Evolutionary conservation across 768 basidiomycete species (phyloP).

Genomic region (Lepiota subincarnata): DNA sequence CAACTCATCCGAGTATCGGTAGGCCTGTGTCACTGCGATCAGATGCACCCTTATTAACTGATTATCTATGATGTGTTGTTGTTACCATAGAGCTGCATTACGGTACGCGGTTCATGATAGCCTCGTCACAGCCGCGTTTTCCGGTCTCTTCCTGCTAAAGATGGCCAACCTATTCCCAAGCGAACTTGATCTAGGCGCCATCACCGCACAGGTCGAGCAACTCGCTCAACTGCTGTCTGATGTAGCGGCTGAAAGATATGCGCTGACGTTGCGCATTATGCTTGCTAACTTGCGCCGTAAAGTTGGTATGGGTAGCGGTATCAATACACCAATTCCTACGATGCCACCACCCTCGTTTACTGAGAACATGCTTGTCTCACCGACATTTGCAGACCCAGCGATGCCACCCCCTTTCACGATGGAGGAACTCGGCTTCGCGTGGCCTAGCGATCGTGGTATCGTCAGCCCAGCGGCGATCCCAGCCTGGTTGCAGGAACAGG

Average conservation of each 20-base stretch:
- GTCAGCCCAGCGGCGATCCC: conserved; percentile 83
- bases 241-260: conserved; percentile 88
- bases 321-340: conserved; percentile 42
- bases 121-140: conserved; percentile 88
- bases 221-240: conserved; percentile 87
- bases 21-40: conserved; percentile 16
- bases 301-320: conserved; percentile 59
- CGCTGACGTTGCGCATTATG: conserved; percentile 89
- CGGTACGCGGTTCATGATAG: conserved; percentile 92
- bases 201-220: conserved; percentile 85
- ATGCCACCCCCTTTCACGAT: conserved; percentile 68
- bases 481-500: conserved; percentile 90
- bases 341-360: conserved; percentile 50
- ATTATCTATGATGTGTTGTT: not conserved
- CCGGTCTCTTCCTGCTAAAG: conserved; percentile 87
- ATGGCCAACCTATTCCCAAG: conserved; percentile 92
- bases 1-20: conserved; percentile 78
- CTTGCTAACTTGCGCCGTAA: conserved; percentile 88
- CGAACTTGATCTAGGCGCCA: conserved; percentile 72
- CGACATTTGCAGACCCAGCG: conserved; percentile 50
- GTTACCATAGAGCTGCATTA: conserved; percentile 63
- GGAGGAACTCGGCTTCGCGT: conserved; percentile 80
- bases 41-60: not conserved
- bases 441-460: conserved; percentile 59
- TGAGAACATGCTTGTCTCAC: conserved; percentile 58